A percentile compares a stretch with the other conserved stretches of the same genome.
Conservation (phyloP, 345 rosid genomes). For the Arabidopsis arenosa region DNA sequence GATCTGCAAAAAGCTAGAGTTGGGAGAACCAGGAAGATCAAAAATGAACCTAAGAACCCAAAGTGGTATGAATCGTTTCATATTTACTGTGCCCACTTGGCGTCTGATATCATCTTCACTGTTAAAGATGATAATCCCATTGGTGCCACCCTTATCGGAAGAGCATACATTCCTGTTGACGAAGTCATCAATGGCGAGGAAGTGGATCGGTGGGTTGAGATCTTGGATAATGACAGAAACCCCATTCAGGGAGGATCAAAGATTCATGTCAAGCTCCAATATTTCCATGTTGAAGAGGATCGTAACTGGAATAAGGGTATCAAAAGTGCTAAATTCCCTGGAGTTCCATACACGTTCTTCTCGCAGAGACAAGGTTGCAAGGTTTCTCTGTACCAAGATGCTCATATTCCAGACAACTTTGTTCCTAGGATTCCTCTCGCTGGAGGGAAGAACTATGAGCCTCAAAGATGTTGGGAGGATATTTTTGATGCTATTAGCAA, state of each 20-base stretch:
- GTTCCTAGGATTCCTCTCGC: slow-evolving; percentile 91
- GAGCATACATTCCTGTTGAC: slow-evolving; percentile 80
- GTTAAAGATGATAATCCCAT: slow-evolving; percentile 90
- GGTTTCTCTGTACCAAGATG: slow-evolving; percentile 93
- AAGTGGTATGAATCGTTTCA: slow-evolving; percentile 95
- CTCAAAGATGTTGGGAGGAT: slow-evolving; percentile 99
- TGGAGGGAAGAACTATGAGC: slow-evolving; percentile 86
- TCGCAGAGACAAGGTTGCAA: slow-evolving; percentile 88
- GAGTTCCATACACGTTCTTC: slow-evolving; percentile 91
- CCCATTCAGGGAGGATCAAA: slow-evolving; percentile 70
- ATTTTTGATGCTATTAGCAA: slow-evolving; percentile 85
- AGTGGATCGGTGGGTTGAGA: slow-evolving; percentile 86
- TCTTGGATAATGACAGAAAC: slow-evolving; percentile 70
- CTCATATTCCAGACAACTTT: slow-evolving; percentile 90
- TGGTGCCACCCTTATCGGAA: slow-evolving; percentile 91
- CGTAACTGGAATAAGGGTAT: slow-evolving; percentile 74
- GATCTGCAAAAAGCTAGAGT: slow-evolving; percentile 95
- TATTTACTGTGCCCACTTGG: slow-evolving; percentile 86
- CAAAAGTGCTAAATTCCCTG: slow-evolving; percentile 79
- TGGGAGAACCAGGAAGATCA: slow-evolving; percentile 83
- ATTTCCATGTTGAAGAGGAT: slow-evolving; percentile 72
- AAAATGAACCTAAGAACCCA: slow-evolving; percentile 66
- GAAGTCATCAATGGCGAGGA: slow-evolving; percentile 75
- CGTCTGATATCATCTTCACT: slow-evolving; percentile 84
- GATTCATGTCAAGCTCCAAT: slow-evolving; percentile 90